Base-by-base conservation (phyloP, 176 grass and related monocot genomes). In the Aegilops bicornis region DNA sequence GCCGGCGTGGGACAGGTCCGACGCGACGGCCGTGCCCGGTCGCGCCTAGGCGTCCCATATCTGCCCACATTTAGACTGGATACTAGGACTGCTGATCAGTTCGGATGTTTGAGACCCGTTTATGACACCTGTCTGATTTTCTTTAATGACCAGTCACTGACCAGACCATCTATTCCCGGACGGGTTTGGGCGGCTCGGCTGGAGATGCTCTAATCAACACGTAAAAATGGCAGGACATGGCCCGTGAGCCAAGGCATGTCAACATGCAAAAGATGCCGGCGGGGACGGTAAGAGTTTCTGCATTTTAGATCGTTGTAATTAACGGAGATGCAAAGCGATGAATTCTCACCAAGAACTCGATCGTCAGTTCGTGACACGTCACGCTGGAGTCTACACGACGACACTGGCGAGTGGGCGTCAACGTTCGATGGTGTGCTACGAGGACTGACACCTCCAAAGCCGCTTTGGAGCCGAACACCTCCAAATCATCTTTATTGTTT, bases 391-490 rank as follows among this genome's bases (percentile, higher is more conserved):
- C 17, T 73, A 5, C 14, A 23, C 25, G 5, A 63, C 67, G 79
- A 64, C 72, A 77, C 16, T 32, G 8, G 71, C 40, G 31, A 82
- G 78, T 82, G 84, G 79, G 83, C 83, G 64, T 86, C 79, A 73
- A 86, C 66, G 73, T 78, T 90, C 9, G 72, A 29, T 4, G 13
- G 78, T 33, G 43, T 22, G 20, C 48, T 37, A 71, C n/a, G 33
- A 10, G 6, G 15, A 25, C 4, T 0, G 45, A 2, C 43, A 47
- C 12, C 43, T 47, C 43, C 43, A 86, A 54, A 82, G 25, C 45
- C 23, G 4, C 24, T 79, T 90, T 79, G 58, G 70, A 45, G 43
- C 59, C 58, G 58, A 42, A 59, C 58, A 73, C 52, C 12, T 86
- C 84, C 23, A 58, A 39, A 63, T 36, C 40, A 64, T 78, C 79